Percentiles rank a stretch among this genome's conserved stretches.
These are phyloP conservation scores for Wickerhamiella musiphila DNA, from an alignment of 805 yeast species.

Conservation along the genomic window DNA sequence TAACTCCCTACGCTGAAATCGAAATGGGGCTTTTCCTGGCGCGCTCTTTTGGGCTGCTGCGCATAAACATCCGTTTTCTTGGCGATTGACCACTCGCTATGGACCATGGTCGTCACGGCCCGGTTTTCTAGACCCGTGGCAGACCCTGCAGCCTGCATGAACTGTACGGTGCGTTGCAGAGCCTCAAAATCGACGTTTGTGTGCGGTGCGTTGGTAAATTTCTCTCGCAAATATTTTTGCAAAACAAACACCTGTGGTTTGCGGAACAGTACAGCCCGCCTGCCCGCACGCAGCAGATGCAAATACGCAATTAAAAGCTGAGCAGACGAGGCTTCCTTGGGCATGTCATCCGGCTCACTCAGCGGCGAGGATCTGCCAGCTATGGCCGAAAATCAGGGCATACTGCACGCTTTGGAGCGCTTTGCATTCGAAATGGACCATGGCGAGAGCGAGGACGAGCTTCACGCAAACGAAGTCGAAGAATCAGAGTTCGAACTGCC, in stretches of 20 bases:
- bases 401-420: too few relatives aligned
- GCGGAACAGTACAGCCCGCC: slow-evolving; percentile 6
- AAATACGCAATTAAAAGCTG: slow-evolving; percentile 3
- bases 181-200: slow-evolving; percentile 1
- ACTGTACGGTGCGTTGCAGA: slow-evolving; percentile 11
- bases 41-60: slow-evolving; percentile 7
- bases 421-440: too few relatives aligned
- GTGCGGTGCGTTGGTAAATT: slow-evolving; percentile 2
- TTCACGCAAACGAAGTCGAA: too few relatives aligned
- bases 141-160: slow-evolving; percentile 13
- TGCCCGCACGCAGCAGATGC: slow-evolving; percentile 9
- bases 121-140: slow-evolving; percentile 15
- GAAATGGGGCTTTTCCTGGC: slow-evolving; percentile 31
- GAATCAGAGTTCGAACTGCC: too few relatives aligned
- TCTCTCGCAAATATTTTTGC: slow-evolving; percentile 5
- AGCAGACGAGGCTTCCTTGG: too few relatives aligned
- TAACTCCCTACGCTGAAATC: slow-evolving; percentile 19
- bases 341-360: too few relatives aligned
- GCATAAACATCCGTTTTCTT: neutral
- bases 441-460: too few relatives aligned
- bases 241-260: slow-evolving; percentile 7
- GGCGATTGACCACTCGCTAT: slow-evolving; percentile 7
- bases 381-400: too few relatives aligned
- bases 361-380: too few relatives aligned
- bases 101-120: slow-evolving; percentile 8